Evolutionary conservation across 208 protist genomes (phyloP).

Genomic region (Novymonas esmeraldas): DNA sequence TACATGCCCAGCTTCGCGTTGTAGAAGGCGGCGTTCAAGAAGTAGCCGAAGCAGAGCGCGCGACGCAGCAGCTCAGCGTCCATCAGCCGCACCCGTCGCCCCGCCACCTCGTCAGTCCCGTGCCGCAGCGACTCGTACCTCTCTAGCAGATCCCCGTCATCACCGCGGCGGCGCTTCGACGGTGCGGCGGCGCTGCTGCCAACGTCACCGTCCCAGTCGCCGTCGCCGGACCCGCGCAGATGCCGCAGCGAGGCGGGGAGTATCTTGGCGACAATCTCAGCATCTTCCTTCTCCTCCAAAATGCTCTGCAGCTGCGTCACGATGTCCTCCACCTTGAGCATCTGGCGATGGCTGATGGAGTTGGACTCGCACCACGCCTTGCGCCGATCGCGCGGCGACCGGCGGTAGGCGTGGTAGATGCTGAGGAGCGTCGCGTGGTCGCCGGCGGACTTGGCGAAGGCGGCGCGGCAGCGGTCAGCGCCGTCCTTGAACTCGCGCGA

Average conservation of each 20-base stretch:
- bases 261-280: conserved; percentile 41
- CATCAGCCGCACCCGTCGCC: conserved; percentile 23
- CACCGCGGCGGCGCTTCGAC: conserved; percentile 10
- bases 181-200: conserved; percentile 12
- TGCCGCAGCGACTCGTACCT: conserved; percentile 27
- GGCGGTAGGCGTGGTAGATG: conserved; percentile 82
- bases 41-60: conserved; percentile 88
- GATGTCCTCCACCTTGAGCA: conserved; percentile 88
- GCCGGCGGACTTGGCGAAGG: conserved; percentile 78
- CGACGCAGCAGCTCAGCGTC: conserved; percentile 83
- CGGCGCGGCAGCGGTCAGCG: conserved; percentile 71
- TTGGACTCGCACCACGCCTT: conserved; percentile 85
- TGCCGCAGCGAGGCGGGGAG: conserved; percentile 35
- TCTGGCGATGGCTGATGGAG: conserved; percentile 75
- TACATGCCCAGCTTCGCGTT: conserved; percentile 87
- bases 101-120: conserved; percentile 1
- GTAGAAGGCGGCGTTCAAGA: conserved; percentile 88
- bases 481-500: conserved; percentile 74
- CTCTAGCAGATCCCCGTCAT: conserved; percentile 36
- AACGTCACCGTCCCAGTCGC: no score
- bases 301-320: conserved; percentile 76
- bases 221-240: background rate
- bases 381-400: conserved; percentile 65
- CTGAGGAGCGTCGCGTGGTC: conserved; percentile 88
- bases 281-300: conserved; percentile 66